Conservation (phyloP, 2,329 filamentous ascomycete species). For the Alternaria infectoria region DNA sequence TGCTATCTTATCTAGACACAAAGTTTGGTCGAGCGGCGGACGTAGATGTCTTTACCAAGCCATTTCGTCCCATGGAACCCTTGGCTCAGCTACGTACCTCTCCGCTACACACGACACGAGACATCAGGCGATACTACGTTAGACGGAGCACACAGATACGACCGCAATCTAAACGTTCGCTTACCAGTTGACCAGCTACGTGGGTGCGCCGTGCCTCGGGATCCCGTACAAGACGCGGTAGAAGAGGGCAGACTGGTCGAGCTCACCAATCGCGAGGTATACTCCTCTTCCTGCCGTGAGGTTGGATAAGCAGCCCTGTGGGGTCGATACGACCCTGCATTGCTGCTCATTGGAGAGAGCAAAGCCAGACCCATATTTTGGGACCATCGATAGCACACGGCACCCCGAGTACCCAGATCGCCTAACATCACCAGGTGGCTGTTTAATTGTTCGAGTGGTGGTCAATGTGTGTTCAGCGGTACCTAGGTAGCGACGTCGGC, state of each 20-base stretch:
- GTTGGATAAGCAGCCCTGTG: slow-evolving; percentile 19
- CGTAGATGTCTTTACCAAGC: not conserved
- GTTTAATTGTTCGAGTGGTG: not conserved
- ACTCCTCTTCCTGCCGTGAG: not conserved
- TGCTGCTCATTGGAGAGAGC: not conserved
- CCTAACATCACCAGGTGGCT: not conserved
- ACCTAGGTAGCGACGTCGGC: not conserved
- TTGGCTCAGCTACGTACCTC: slow-evolving; percentile 3
- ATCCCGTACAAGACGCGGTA: not conserved
- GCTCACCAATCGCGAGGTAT: slow-evolving; percentile 4
- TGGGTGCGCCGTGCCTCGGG: slow-evolving; percentile 1
- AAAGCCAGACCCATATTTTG: not conserved
- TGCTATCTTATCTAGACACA: not conserved
- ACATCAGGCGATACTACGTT: slow-evolving; percentile 1
- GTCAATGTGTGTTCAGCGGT: not conserved
- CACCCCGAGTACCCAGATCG: not conserved
- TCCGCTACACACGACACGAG: slow-evolving; percentile 3
- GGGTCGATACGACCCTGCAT: slow-evolving; percentile 2
- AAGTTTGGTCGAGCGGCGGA: not conserved
- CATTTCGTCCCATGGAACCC: not conserved
- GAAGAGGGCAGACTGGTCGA: not conserved
- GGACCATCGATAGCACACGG: not conserved
- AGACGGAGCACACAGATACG: slow-evolving; percentile 1
- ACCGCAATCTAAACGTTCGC: slow-evolving; percentile 8
- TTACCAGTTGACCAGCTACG: slow-evolving; percentile 1